A percentile compares a stretch with the other conserved stretches of the same genome.
phyloP scores from a whole-genome alignment of 345 rosid genomes.

The Aquilaria malaccensis region DNA sequence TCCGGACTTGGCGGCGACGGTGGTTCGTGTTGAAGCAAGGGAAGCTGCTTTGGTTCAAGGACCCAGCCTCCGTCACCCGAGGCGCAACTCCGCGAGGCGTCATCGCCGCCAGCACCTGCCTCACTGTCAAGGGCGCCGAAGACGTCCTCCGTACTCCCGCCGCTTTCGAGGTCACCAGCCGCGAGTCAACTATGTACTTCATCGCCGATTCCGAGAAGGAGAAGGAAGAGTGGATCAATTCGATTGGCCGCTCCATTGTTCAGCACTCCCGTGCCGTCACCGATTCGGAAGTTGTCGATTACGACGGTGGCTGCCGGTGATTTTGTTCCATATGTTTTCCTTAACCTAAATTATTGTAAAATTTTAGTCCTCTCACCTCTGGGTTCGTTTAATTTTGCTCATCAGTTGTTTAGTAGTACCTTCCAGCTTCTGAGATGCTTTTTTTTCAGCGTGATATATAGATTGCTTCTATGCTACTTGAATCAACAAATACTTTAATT shows the following conservation, averaged over 20 bases:
- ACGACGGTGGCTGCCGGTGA: constrained; percentile 27
- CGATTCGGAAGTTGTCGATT: constrained; percentile 75
- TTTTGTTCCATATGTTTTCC: background rate
- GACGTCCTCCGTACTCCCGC: constrained; percentile 62
- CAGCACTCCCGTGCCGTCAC: constrained; percentile 77
- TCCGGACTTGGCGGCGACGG: constrained; percentile 84
- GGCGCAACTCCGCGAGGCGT: constrained; percentile 69
- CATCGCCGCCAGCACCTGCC: constrained; percentile 53
- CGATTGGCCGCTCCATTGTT: constrained; percentile 77
- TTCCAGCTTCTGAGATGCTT: too few relatives aligned
- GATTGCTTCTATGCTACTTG: too few relatives aligned
- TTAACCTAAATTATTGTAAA: background rate
- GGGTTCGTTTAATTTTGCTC: too few relatives aligned
- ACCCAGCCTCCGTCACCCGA: constrained; percentile 32
- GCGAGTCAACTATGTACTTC: constrained; percentile 58
- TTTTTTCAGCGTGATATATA: too few relatives aligned
- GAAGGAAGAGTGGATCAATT: constrained; percentile 89
- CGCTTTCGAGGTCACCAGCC: constrained; percentile 72
- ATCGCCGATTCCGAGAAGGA: constrained; percentile 75
- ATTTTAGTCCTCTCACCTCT: background rate
- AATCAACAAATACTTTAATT: too few relatives aligned
- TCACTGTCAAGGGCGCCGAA: constrained; percentile 86
- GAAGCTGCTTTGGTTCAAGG: constrained; percentile 83
- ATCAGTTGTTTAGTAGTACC: too few relatives aligned
- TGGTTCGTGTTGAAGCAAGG: constrained; percentile 84